Conservation (phyloP, 1,284 basidiomycete genomes). For the Farysia itapuensis region DNA sequence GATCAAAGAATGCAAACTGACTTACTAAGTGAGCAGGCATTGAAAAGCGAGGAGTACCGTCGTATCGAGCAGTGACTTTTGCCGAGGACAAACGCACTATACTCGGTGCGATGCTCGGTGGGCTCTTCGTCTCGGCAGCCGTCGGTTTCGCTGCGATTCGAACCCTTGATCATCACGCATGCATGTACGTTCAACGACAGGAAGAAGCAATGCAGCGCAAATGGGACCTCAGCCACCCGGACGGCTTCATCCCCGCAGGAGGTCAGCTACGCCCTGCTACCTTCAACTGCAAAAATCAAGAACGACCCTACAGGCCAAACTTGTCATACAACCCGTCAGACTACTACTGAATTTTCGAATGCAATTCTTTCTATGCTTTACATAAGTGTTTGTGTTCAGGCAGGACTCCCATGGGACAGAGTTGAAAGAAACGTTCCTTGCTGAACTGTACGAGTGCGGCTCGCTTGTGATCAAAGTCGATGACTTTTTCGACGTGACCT, state of each 20-base stretch:
- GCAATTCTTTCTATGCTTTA: too few relatives aligned
- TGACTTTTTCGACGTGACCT: conserved; percentile 52
- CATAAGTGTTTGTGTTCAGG: conserved; percentile 18
- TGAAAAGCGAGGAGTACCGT: too few relatives aligned
- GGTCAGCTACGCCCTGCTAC: conserved; percentile 18
- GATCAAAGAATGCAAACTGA: too few relatives aligned
- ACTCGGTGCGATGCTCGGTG: background rate
- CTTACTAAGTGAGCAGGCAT: too few relatives aligned
- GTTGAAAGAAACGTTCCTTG: conserved; percentile 53
- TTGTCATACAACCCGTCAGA: background rate
- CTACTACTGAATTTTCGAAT: too few relatives aligned
- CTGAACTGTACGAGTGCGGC: conserved; percentile 49
- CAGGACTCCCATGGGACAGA: conserved; percentile 45
- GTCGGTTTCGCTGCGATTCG: too few relatives aligned
- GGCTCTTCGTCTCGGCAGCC: background rate
- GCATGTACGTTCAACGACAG: conserved; percentile 7
- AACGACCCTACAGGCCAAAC: background rate
- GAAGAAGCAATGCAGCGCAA: conserved; percentile 6
- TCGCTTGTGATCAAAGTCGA: conserved; percentile 55
- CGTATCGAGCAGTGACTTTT: too few relatives aligned
- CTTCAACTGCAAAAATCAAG: conserved; percentile 14
- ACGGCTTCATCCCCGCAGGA: conserved; percentile 12
- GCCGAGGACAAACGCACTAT: too few relatives aligned
- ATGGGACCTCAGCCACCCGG: conserved; percentile 20
- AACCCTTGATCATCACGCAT: conserved; percentile 8